Base-by-base conservation (phyloP, 2,329 filamentous ascomycete genomes). In the Verticillium albo-atrum region DNA sequence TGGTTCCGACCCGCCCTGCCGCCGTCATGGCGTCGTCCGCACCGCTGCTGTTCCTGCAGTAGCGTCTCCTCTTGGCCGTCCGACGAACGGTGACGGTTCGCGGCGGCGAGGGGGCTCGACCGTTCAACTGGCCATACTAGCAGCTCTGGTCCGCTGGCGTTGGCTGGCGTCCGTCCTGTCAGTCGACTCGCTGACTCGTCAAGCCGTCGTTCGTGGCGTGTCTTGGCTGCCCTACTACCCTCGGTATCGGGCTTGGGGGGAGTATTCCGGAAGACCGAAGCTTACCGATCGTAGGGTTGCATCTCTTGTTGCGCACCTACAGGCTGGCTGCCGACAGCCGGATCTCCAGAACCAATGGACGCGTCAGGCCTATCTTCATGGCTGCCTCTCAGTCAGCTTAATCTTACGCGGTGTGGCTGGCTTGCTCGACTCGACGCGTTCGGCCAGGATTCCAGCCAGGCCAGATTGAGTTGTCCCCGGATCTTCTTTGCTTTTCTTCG, bases 41-140 rank as follows among this genome's bases (percentile, higher is more conserved):
- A 23, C n/a, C 42, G 42, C 54, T 12, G 54, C 47, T 58, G 61
- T 62, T 56, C 61, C 57, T 63, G 60, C 57, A 63, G 57, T 63
- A 60, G 60, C 55, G 60, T 55, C 54, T 17, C 59, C 52, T 57
- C n/a, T 23, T 47, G 5, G 6, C 9, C 42, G 25, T 47, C 42
- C 42, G 42, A 47, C 42, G 20, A 25, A 47, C 42, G 42, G 42
- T 12, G 42, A 25, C 42, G 42, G 42, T 25, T 47, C 20, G 42
- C 42, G 42, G 42, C 42, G n/a, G 14, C 35, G 35, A 47, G 30
- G 42, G 35, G 42, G 20, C 42, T 47, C 42, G 42, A 23, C 42
- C 42, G 42, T 47, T 7, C 20, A 23, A 47, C 42, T 25, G 20
- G 20, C 42, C 42, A 20, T 20, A 20, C 42, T 47, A 23, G 25